A percentile compares a stretch with the other conserved stretches of the same genome.
Evolutionary conservation across 768 basidiomycete genomes (phyloP).

Genomic region (Naematelia aurantialba): DNA sequence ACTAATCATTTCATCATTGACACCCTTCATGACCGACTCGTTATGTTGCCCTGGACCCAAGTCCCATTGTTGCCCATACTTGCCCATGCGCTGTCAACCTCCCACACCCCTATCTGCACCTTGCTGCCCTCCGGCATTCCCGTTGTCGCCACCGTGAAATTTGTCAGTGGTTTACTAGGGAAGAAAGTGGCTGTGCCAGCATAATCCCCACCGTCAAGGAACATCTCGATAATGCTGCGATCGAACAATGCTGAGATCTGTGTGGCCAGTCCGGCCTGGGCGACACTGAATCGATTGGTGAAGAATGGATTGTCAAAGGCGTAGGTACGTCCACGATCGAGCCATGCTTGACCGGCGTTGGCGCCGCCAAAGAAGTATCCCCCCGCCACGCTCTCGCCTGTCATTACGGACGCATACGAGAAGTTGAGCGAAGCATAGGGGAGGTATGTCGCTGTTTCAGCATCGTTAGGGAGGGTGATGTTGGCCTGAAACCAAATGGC

Average conservation of each 20-base stretch:
- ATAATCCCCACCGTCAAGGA: slow-evolving; percentile 24
- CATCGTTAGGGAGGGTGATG: slow-evolving; percentile 13
- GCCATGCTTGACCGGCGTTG: slow-evolving; percentile 12
- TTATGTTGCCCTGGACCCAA: not conserved
- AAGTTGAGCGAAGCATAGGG: slow-evolving; percentile 22
- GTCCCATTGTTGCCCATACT: not conserved
- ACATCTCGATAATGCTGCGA: slow-evolving; percentile 26
- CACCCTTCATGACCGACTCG: not conserved
- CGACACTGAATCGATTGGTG: slow-evolving; percentile 29
- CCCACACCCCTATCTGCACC: slow-evolving; percentile 9
- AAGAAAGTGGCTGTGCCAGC: slow-evolving; percentile 21
- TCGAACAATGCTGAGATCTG: slow-evolving; percentile 57
- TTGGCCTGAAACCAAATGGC: slow-evolving; percentile 37
- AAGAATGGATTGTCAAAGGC: slow-evolving; percentile 36
- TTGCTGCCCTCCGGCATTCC: slow-evolving; percentile 19
- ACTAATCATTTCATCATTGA: no score
- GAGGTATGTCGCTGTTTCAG: slow-evolving; percentile 1
- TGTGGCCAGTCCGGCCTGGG: slow-evolving; percentile 21
- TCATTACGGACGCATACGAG: slow-evolving; percentile 20
- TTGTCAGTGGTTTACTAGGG: slow-evolving; percentile 16
- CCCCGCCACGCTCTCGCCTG: slow-evolving; percentile 14
- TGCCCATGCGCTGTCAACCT: not conserved
- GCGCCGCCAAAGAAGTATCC: slow-evolving; percentile 27
- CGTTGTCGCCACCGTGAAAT: slow-evolving; percentile 6
- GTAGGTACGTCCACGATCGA: slow-evolving; percentile 25